Percentiles rank a stretch among this genome's conserved stretches.
Conservation (phyloP, 2,329 filamentous ascomycete genomes). For the Emergomyces orientalis region DNA sequence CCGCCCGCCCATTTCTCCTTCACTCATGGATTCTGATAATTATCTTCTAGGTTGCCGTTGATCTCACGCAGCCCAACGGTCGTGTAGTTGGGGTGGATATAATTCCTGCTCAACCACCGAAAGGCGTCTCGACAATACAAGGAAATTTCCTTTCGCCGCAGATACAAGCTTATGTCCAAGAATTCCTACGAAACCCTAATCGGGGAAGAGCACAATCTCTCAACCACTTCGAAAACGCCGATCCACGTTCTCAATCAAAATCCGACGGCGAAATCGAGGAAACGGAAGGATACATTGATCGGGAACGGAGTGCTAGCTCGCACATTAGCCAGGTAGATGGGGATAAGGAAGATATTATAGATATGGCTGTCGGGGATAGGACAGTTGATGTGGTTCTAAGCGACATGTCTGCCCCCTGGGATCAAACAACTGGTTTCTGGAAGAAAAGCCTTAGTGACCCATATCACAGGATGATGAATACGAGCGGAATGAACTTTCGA, state of each 20-base stretch:
- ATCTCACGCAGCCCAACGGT: conserved; percentile 65
- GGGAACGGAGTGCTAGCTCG: conserved; percentile 21
- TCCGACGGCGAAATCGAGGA: conserved; percentile 16
- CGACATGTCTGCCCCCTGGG: conserved; percentile 99
- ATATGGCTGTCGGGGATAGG: conserved; percentile 25
- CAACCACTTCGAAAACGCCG: conserved; percentile 1
- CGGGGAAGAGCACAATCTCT: conserved; percentile 44
- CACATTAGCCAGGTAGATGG: conserved; percentile 15
- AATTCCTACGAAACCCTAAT: conserved; percentile 59
- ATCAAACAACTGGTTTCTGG: conserved; percentile 66
- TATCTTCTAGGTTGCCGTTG: conserved; percentile 60
- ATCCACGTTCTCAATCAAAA: not conserved
- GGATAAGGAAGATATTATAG: conserved; percentile 23
- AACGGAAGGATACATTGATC: conserved; percentile 19
- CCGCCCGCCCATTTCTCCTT: not conserved
- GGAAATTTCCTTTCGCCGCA: conserved; percentile 74
- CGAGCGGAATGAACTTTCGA: conserved; percentile 73
- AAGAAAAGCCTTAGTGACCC: conserved; percentile 90
- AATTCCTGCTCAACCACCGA: conserved; percentile 82
- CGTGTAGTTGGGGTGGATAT: conserved; percentile 87
- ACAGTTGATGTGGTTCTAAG: conserved; percentile 87
- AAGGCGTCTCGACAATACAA: conserved; percentile 87
- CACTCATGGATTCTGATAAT: not conserved
- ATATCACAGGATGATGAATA: conserved; percentile 98
- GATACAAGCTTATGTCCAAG: conserved; percentile 67